These are phyloP conservation scores for Magnaporthiopsis incrustans DNA, from an alignment of 2,329 filamentous ascomycete genomes.

Conservation along the genomic window DNA sequence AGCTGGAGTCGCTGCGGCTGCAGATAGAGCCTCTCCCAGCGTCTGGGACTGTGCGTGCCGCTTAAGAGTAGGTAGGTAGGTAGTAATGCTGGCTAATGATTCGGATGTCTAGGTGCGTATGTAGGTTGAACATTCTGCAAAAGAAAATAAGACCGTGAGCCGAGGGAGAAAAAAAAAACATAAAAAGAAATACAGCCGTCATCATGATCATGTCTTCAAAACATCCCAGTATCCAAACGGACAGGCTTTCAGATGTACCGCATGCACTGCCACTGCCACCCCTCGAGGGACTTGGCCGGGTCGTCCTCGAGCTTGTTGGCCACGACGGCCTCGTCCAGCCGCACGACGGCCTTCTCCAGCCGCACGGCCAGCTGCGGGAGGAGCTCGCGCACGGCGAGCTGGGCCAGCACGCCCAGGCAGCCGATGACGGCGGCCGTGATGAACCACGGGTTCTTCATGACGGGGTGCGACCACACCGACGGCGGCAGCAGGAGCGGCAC, in stretches of 20 bases:
- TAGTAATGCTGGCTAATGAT: background rate
- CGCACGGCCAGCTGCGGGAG: background rate
- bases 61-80: background rate
- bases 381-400: background rate
- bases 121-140: background rate
- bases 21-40: background rate
- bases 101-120: background rate
- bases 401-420: background rate
- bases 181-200: background rate
- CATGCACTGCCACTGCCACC: background rate
- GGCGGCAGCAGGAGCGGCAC: background rate
- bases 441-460: background rate
- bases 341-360: background rate
- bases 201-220: background rate
- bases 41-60: too few relatives aligned
- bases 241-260: background rate
- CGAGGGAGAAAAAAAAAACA: too few relatives aligned
- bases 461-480: background rate
- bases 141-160: background rate
- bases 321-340: background rate
- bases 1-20: background rate
- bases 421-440: background rate
- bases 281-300: background rate
- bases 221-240: background rate
- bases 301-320: background rate